Percentiles rank a stretch among this genome's conserved stretches.
phyloP scores from a whole-genome alignment of 352 stramenopile genomes.

The Globisporangium emineosum region DNA sequence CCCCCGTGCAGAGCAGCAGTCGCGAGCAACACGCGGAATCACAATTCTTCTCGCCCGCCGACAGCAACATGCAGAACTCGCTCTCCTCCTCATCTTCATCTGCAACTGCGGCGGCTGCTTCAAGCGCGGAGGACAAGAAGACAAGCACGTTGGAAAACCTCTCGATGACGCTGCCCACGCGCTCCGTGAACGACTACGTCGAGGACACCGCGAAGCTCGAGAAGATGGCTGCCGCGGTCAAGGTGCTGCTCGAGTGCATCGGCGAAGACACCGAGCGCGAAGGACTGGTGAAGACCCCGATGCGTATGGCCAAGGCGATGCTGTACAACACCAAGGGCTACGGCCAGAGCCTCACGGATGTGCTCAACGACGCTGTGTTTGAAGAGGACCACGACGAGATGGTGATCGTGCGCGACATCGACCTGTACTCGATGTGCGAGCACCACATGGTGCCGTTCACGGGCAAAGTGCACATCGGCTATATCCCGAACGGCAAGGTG shows the following conservation, averaged over 20 bases:
- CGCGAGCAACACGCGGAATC: slow-evolving; percentile 17
- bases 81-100: slow-evolving; percentile 7
- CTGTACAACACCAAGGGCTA: slow-evolving; percentile 97
- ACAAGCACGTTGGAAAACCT: slow-evolving; percentile 35
- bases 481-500: slow-evolving; percentile 95
- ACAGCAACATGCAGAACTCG: slow-evolving; percentile 36
- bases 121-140: slow-evolving; percentile 2
- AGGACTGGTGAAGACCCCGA: slow-evolving; percentile 95
- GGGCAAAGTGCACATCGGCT: slow-evolving; percentile 94
- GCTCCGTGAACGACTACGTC: slow-evolving; percentile 54
- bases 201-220: slow-evolving; percentile 79
- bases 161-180: slow-evolving; percentile 63
- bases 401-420: slow-evolving; percentile 99
- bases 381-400: slow-evolving; percentile 98
- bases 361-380: slow-evolving; percentile 98
- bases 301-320: slow-evolving; percentile 96
- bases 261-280: slow-evolving; percentile 95
- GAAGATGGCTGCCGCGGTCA: slow-evolving; percentile 93
- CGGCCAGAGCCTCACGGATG: slow-evolving; percentile 78
- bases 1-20: slow-evolving; percentile 19
- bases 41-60: slow-evolving; percentile 2
- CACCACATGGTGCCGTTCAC: slow-evolving; percentile 99
- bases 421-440: slow-evolving; percentile 98
- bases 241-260: slow-evolving; percentile 91
- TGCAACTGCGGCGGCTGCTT: slow-evolving; percentile 3